phyloP scores from a whole-genome alignment of 768 basidiomycete genomes.

The Tephrocybe sp. region DNA sequence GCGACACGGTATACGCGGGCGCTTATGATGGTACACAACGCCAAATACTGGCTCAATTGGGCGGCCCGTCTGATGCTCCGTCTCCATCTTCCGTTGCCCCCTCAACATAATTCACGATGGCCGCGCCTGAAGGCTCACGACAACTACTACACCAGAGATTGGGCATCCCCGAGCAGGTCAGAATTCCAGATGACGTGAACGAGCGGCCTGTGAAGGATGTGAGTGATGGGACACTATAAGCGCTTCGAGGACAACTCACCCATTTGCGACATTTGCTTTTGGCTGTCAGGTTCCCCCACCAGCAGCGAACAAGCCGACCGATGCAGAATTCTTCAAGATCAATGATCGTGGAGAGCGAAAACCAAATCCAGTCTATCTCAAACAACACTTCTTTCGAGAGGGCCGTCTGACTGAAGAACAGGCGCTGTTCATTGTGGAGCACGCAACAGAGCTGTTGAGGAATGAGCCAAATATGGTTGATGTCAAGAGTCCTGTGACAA shows the following conservation, averaged over 20 bases:
- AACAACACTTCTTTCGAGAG: slow-evolving; percentile 87
- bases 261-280: slow-evolving; percentile 2
- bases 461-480: slow-evolving; percentile 85
- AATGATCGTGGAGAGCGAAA: slow-evolving; percentile 53
- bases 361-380: slow-evolving; percentile 79
- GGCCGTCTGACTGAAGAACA: slow-evolving; percentile 83
- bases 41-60: slow-evolving; percentile 17
- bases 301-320: slow-evolving; percentile 59
- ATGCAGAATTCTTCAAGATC: slow-evolving; percentile 68
- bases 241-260: slow-evolving; percentile 3
- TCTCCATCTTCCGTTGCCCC: slow-evolving; percentile 12
- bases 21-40: slow-evolving; percentile 16
- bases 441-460: slow-evolving; percentile 63
- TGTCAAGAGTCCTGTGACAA: slow-evolving; percentile 88
- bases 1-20: slow-evolving; percentile 3
- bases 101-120: slow-evolving; percentile 8
- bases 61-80: slow-evolving; percentile 19
- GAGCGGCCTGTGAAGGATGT: slow-evolving; percentile 21
- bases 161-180: slow-evolving; percentile 16
- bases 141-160: slow-evolving; percentile 7
- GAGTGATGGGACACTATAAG: slow-evolving; percentile 8
- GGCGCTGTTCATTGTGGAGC: slow-evolving; percentile 78
- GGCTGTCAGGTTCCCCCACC: slow-evolving; percentile 65
- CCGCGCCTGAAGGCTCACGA: slow-evolving; percentile 7
- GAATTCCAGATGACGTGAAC: slow-evolving; percentile 14